Evolutionary conservation across 2,329 filamentous ascomycete genomes (phyloP), one percentile per base, ranked within the genome.

Genomic region (Cladophialophora exuberans): DNA sequence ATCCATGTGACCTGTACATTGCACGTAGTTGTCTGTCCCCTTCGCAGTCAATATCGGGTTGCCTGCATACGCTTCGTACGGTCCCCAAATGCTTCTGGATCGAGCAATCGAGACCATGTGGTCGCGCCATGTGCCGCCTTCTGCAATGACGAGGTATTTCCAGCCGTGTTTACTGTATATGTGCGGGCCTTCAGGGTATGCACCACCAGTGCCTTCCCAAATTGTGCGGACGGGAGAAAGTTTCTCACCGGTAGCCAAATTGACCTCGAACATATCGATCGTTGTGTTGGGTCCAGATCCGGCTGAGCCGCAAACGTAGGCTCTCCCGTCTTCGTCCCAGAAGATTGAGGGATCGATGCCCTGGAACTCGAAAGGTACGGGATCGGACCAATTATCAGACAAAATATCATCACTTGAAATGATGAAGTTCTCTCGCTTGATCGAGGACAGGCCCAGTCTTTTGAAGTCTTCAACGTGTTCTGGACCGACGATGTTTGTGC

Each of bases 41-140:
- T 80, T 80, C 3, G 72, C 80, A 41, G 86, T 70, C 36, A 87
- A 75, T n/a, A 54, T 28, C 41, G 83, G 75, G 51, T 83, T 82
- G 42, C 80, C 69, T 0, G 83, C 83, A 31, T 84, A 82, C 1
- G 76, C 67, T 62, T 85, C 80, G 68, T 86, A 88, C 0, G 84
- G 84, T 0, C 85, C 85, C 73, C 81, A 84, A 66, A 66, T 78
- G 62, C 50, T 73, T 65, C 4, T 77, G 73, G 47, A 80, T 74
- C 56, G 84, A 71, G 52, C 52, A 13, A 49, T 25, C n/a, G 42
- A 31, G 20, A 54, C 13, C 42, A 46, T 39, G 44, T 54, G 52
- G 13, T 30, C 43, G 15, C 80, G 58, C 0, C 73, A 74, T 0
- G 80, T 83, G 3, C 80, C 80, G 33, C 79, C 79, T 67, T 83